Percentiles rank a stretch among this genome's conserved stretches.
Conservation (phyloP, 106 monocot species). For the Dendrobium huoshanense region DNA sequence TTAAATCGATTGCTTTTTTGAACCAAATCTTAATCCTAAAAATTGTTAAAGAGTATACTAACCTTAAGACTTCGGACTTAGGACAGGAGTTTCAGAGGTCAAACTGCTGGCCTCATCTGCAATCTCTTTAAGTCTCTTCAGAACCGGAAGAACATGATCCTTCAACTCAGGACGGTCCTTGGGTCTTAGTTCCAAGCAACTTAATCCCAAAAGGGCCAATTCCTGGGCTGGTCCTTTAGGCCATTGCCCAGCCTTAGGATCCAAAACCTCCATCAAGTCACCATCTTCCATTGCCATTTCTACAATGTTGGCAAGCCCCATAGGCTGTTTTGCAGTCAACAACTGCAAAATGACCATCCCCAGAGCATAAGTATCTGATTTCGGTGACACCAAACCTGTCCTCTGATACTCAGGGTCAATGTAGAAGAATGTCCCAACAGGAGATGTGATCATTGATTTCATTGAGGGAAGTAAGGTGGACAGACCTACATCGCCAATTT, state of each 20-base stretch:
- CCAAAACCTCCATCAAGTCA: slow-evolving; percentile 28
- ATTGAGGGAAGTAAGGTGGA: slow-evolving; percentile 30
- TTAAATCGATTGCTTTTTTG: no score
- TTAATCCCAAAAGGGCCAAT: slow-evolving; percentile 37
- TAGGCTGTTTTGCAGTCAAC: slow-evolving; percentile 39
- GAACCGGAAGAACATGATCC: slow-evolving; percentile 30
- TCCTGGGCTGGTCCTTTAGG: slow-evolving; percentile 33
- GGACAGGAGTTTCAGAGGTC: neutral
- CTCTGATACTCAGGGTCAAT: slow-evolving; percentile 73
- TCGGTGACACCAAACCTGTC: slow-evolving; percentile 41
- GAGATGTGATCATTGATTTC: slow-evolving; percentile 22
- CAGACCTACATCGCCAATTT: slow-evolving; percentile 63
- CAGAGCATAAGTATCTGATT: slow-evolving; percentile 47
- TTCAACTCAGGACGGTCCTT: slow-evolving; percentile 48
- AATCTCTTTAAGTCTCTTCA: slow-evolving; percentile 26
- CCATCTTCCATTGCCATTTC: slow-evolving; percentile 35
- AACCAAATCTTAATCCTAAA: no score
- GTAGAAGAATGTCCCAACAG: slow-evolving; percentile 57
- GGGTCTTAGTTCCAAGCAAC: slow-evolving; percentile 37
- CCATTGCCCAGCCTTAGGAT: slow-evolving; percentile 49
- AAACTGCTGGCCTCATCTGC: slow-evolving; percentile 23
- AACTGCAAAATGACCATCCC: slow-evolving; percentile 58
- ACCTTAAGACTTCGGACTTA: neutral
- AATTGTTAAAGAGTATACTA: no score
- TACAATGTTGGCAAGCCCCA: slow-evolving; percentile 36